Evolutionary conservation across 2,329 filamentous ascomycete species (phyloP), one percentile per base, ranked within the genome.

Genomic region (Ophiostoma australiae): DNA sequence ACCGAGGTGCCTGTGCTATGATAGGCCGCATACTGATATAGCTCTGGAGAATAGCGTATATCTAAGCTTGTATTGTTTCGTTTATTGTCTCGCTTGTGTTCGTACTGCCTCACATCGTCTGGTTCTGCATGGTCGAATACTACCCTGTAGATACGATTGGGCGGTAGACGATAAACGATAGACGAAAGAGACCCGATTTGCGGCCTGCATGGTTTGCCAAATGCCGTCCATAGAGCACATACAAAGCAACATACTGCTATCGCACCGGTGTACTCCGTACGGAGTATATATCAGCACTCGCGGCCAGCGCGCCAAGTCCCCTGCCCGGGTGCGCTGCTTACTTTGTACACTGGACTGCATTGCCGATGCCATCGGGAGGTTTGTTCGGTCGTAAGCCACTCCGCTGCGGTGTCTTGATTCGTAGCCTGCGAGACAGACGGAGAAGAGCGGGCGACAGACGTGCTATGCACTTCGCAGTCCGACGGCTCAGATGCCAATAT

Each of bases 181-280:
- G 27, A 33, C 58, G 58, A 63, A 63, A 17, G 23, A 63, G 58
- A 63, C 58, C 58, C 58, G 58, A 63, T 63, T 31, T 33, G 58
- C 27, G 58, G 27, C 58, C 58, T 63, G 58, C 58, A 63, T 63
- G 58, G 27, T n/a, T 31, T 7, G 58, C 27, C 58, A 33, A 63
- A 11, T 27, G 52, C 23, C 11, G 17, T 23, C 52, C 27, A 8
- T 27, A 58, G n/a, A 55, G n/a, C 20, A 15, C 15, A n/a, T 41
- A 13, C 15, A n/a, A n/a, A n/a, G n/a, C n/a, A n/a, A n/a, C n/a
- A n/a, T n/a, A n/a, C 39, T 31, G 39, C 15, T 41, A 15, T n/a
- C 7, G 44, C 17, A 20, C 44, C 44, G 3, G 44, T 20, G 44
- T 20, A n/a, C n/a, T n/a, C n/a, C n/a, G n/a, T n/a, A n/a, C n/a